Percentiles rank a stretch among this genome's conserved stretches.
phyloP scores from a whole-genome alignment of 441 rosid genomes.

The Adansonia grandidieri region DNA sequence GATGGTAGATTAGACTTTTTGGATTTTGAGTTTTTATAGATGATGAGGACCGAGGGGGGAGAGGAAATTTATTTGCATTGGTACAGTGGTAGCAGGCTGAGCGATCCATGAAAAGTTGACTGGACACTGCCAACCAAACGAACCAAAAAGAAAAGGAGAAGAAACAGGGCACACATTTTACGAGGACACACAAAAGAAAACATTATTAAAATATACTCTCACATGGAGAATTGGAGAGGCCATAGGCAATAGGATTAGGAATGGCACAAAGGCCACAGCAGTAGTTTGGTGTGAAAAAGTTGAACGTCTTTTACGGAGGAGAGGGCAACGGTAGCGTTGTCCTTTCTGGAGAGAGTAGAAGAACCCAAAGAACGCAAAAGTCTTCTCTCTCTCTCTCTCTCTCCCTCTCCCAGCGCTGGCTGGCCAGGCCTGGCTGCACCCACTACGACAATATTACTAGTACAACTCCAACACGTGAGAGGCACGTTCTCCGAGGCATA shows the following conservation, averaged over 20 bases:
- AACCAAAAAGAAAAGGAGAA: slow-evolving; percentile 24
- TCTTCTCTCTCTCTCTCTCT: neutral
- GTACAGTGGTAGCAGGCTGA: neutral
- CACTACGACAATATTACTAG: neutral
- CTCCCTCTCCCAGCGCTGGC: too few relatives aligned
- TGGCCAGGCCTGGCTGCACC: too few relatives aligned
- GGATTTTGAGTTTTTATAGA: too few relatives aligned
- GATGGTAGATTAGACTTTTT: neutral
- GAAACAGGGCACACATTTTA: slow-evolving; percentile 38
- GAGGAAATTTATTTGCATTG: neutral
- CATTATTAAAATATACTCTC: neutral
- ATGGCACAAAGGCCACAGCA: neutral
- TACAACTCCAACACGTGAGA: slow-evolving; percentile 42
- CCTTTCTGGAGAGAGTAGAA: neutral
- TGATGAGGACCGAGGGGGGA: neutral
- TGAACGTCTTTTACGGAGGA: slow-evolving; percentile 30
- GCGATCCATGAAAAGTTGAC: slow-evolving; percentile 36
- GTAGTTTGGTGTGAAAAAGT: slow-evolving; percentile 29
- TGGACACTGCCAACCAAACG: slow-evolving; percentile 32
- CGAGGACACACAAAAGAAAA: slow-evolving; percentile 28
- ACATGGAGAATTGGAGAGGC: slow-evolving; percentile 12
- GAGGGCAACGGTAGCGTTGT: neutral
- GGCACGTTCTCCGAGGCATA: slow-evolving; percentile 33
- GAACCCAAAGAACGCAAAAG: neutral
- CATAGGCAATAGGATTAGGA: neutral